A percentile compares a stretch with the other conserved stretches of the same genome.
phyloP scores from a whole-genome alignment of 257 asterid genomes.

The Nicotiana noctiflora region DNA sequence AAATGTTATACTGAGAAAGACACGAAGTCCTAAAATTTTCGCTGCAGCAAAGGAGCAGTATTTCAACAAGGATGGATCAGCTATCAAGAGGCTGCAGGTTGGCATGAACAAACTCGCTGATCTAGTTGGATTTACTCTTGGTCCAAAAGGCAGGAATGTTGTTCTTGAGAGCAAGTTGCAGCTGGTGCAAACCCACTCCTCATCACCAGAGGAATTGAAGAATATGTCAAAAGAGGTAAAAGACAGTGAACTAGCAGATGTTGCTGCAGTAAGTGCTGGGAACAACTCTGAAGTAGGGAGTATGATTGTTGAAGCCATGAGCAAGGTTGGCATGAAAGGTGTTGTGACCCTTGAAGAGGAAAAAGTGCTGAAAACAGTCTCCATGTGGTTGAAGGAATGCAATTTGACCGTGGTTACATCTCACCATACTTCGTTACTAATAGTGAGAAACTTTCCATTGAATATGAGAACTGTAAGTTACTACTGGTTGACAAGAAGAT shows the following conservation, averaged over 20 bases:
- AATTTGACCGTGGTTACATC: no score
- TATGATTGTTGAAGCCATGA: no score
- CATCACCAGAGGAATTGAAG: conserved; percentile 78
- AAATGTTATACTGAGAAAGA: conserved; percentile 33
- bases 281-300: no score
- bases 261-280: conserved; percentile 98
- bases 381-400: no score
- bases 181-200: conserved; percentile 97
- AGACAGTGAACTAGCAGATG: conserved; percentile 94
- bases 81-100: conserved; percentile 43
- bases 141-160: conserved; percentile 45
- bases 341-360: no score
- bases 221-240: conserved; percentile 43
- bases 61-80: conserved; percentile 63
- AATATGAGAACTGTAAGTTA: no score
- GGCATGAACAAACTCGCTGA: conserved; percentile 96
- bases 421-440: no score
- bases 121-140: conserved; percentile 8
- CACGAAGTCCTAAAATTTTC: conserved; percentile 39
- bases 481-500: no score
- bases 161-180: conserved; percentile 94
- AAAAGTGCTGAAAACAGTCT: conserved; percentile 40
- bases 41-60: conserved; percentile 90
- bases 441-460: no score
- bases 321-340: no score